Evolutionary conservation across 169 alveolate genomes (phyloP), one percentile per base, ranked within the genome.

Genomic region (Cyclospora cayetanensis): DNA sequence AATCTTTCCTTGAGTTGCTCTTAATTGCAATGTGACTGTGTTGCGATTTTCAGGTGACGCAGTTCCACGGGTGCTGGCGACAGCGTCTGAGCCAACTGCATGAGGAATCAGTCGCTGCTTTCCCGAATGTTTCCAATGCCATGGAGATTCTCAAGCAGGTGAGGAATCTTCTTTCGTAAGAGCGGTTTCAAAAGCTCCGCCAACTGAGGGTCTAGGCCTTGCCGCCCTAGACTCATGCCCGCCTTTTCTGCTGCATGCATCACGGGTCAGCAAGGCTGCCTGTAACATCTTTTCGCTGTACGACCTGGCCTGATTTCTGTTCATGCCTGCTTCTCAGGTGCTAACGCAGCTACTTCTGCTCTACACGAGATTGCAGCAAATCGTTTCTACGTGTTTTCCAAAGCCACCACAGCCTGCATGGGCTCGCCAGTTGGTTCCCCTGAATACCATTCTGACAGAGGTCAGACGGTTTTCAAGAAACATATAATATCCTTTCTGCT

Each of bases 61-160:
- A n/a, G n/a, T n/a, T n/a, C 22, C 22, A 22, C 22, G 66, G n/a
- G 22, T 22, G 27, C 9, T 91, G 94, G 92, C 18, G 41, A 65
- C 50, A 60, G 90, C 9, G 70, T 11, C 52, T 82, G 27, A 37
- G 60, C 50, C 66, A 7, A 1, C n/a, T 66, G 72, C 92, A 83
- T 20, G 53, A 43, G 42, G 65, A 63, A 35, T 50, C 83, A 7
- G 41, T 91, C 39, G 50, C 34, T 4, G 37, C 74, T 1, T 91
- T 91, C 68, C 20, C 91, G 22, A 91, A 63, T 46, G 42, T 82
- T 77, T 60, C 60, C 84, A 68, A 82, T 42, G 92, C 91, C 37
- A 41, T 63, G 76, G 92, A 91, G 25, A 91, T 82, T 15, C 90
- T 91, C 35, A 91, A 91, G 70, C 94, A 82, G 88, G 93, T 86